Conservation (phyloP, 257 asterid species). For the Solanum pimpinellifolium region DNA sequence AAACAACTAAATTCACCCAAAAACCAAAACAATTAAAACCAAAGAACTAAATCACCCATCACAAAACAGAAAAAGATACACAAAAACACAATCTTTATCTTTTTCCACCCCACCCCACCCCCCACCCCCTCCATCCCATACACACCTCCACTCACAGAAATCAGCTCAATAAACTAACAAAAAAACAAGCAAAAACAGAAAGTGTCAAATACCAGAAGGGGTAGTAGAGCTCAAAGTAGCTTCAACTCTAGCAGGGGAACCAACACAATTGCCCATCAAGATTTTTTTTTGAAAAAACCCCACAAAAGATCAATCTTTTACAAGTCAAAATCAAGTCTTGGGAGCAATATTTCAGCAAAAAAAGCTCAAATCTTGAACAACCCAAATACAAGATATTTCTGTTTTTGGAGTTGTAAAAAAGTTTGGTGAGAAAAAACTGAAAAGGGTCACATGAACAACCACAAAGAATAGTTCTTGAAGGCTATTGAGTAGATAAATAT, state of each 20-base stretch:
- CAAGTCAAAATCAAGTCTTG: background rate
- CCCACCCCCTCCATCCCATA: background rate
- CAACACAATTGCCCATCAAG: conserved; percentile 78
- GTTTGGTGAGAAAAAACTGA: background rate
- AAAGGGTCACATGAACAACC: background rate
- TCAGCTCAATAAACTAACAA: background rate
- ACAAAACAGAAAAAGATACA: background rate
- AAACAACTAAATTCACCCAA: background rate
- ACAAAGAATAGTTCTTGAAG: background rate
- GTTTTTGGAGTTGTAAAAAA: background rate
- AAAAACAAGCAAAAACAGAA: background rate
- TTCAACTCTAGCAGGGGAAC: conserved; percentile 78
- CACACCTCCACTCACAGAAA: background rate
- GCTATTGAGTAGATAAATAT: background rate
- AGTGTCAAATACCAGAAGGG: conserved; percentile 40
- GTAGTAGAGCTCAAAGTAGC: conserved; percentile 44
- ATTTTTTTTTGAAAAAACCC: background rate
- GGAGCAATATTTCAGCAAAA: background rate
- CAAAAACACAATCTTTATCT: background rate
- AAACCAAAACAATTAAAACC: background rate
- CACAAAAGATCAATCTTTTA: background rate
- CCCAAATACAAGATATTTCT: background rate
- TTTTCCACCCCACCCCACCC: background rate
- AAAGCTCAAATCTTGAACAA: background rate
- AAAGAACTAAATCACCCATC: background rate